Evolutionary conservation across 768 basidiomycete species (phyloP).

Genomic region (Rickenella mellea): DNA sequence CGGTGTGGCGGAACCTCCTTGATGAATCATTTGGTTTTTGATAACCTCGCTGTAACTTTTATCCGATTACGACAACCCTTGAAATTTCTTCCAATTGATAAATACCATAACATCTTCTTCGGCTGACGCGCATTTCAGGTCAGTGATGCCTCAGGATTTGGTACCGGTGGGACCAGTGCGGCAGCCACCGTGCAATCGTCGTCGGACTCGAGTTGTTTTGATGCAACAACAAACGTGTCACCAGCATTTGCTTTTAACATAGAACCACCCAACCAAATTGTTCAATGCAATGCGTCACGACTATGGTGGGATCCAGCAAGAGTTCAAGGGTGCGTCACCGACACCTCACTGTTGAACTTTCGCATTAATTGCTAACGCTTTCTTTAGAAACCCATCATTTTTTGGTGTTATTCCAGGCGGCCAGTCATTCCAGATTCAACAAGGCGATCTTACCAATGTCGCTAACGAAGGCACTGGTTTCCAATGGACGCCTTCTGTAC

Average conservation of each 20-base stretch:
- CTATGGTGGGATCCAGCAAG: conserved; percentile 51
- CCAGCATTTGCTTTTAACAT: conserved; percentile 55
- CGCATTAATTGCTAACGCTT: neutral
- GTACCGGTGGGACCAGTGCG: conserved; percentile 66
- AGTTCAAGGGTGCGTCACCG: conserved; percentile 38
- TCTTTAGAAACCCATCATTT: conserved; percentile 45
- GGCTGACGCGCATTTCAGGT: no score
- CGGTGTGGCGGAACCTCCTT: no score
- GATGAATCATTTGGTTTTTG: no score
- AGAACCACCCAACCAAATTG: conserved; percentile 50
- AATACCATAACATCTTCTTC: no score
- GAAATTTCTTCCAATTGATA: no score
- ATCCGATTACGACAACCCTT: no score
- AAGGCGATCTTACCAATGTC: conserved; percentile 33
- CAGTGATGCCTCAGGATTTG: conserved; percentile 53
- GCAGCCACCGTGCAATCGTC: conserved; percentile 45
- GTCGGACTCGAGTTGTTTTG: conserved; percentile 50
- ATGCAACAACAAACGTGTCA: conserved; percentile 33
- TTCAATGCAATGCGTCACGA: conserved; percentile 54
- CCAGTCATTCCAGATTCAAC: conserved; percentile 58
- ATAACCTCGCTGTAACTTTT: no score
- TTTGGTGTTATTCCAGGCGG: conserved; percentile 75
- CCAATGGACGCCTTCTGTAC: conserved; percentile 54
- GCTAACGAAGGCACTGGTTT: conserved; percentile 50
- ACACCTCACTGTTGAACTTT: neutral